Percentiles rank a stretch among this genome's conserved stretches.
Conservation (phyloP, 2,329 filamentous ascomycete genomes). For the Curvularia hawaiiensis region DNA sequence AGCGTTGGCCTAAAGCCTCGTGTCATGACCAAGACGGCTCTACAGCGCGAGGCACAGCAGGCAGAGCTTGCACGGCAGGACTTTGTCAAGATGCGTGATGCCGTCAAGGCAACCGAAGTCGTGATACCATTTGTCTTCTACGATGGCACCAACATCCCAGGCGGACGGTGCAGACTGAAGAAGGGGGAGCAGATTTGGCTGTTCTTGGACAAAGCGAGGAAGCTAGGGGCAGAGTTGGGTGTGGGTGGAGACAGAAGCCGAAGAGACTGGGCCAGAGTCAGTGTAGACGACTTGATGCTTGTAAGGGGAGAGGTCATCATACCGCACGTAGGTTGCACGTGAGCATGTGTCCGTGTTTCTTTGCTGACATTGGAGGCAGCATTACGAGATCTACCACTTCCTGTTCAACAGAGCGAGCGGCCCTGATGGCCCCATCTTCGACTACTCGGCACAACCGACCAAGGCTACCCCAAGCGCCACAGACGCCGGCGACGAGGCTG, state of each 20-base stretch:
- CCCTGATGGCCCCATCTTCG: constrained; percentile 77
- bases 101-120: constrained; percentile 87
- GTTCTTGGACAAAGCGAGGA: constrained; percentile 88
- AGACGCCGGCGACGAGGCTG: constrained; percentile 22
- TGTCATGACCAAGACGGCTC: constrained; percentile 73
- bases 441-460: constrained; percentile 66
- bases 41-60: constrained; percentile 79
- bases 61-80: constrained; percentile 77
- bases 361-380: constrained; percentile 58
- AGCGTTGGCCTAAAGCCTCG: constrained; percentile 67
- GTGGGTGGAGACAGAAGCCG: constrained; percentile 71
- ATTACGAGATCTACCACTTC: constrained; percentile 98
- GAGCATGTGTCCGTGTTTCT: neutral
- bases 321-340: constrained; percentile 71
- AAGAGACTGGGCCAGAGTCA: constrained; percentile 88
- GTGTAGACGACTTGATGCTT: constrained; percentile 93
- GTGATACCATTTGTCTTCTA: constrained; percentile 96
- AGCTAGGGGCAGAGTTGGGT: constrained; percentile 82
- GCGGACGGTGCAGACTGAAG: constrained; percentile 82
- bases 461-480: constrained; percentile 44
- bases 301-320: constrained; percentile 90
- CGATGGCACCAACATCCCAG: constrained; percentile 87
- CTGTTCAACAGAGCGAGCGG: constrained; percentile 84
- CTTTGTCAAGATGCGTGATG: constrained; percentile 81
- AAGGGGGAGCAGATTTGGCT: constrained; percentile 95